A percentile compares a stretch with the other conserved stretches of the same genome.
phyloP scores from a whole-genome alignment of 768 basidiomycete species.

The Dioszegia aurantiaca region DNA sequence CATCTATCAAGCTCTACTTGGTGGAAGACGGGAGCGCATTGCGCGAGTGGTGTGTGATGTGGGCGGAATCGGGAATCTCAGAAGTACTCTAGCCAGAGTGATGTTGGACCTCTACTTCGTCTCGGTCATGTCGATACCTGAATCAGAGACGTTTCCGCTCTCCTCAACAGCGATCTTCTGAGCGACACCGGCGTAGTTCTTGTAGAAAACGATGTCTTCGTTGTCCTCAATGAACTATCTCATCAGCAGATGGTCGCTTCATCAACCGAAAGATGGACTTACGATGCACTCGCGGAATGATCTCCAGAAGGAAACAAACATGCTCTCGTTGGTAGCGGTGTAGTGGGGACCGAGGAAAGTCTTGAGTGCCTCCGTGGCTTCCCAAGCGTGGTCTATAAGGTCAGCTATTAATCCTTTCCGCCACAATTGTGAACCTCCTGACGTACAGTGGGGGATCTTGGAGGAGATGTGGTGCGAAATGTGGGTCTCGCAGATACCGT shows the following conservation, averaged over 20 bases:
- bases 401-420: slow-evolving; percentile 9
- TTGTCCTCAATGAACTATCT: slow-evolving; percentile 83
- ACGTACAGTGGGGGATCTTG: slow-evolving; percentile 92
- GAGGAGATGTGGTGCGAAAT: slow-evolving; percentile 85
- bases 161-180: slow-evolving; percentile 68
- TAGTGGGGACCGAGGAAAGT: slow-evolving; percentile 63
- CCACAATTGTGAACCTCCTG: neutral
- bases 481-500: slow-evolving; percentile 93
- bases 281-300: slow-evolving; percentile 72
- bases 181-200: slow-evolving; percentile 74
- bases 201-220: slow-evolving; percentile 64
- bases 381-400: slow-evolving; percentile 65
- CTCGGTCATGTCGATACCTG: slow-evolving; percentile 61
- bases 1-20: slow-evolving; percentile 12
- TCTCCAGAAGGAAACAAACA: slow-evolving; percentile 64
- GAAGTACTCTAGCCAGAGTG: neutral
- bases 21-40: neutral
- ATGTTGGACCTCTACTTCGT: slow-evolving; percentile 35
- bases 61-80: no score
- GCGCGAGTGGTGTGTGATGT: no score
- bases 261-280: slow-evolving; percentile 58
- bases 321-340: slow-evolving; percentile 51
- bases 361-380: slow-evolving; percentile 81
- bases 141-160: slow-evolving; percentile 60
- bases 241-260: slow-evolving; percentile 3